Conservation (phyloP, 257 asterid genomes). For the Rubia yunnanensis region DNA sequence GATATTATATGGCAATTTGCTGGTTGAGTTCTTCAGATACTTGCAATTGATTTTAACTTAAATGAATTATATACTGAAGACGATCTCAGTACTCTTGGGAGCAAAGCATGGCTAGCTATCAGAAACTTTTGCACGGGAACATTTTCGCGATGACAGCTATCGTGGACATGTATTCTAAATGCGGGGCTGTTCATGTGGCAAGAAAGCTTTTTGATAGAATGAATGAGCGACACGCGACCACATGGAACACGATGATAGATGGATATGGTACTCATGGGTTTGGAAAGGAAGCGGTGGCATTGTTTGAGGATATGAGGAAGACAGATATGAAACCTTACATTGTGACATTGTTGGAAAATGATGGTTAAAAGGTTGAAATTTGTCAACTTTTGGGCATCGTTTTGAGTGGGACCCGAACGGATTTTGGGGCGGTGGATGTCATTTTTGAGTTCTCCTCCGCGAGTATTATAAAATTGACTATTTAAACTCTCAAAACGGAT, state of each 20-base stretch:
- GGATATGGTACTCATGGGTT: constrained; percentile 97
- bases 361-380: too few species aligned
- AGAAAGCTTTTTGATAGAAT: constrained; percentile 55
- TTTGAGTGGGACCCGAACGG: too few species aligned
- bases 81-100: too few species aligned
- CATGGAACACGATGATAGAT: constrained; percentile 98
- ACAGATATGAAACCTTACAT: constrained; percentile 42
- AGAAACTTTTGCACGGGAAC: constrained; percentile 45
- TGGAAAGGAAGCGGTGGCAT: constrained; percentile 54
- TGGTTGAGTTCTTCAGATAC: neutral
- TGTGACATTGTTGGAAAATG: too few species aligned
- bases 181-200: constrained; percentile 71
- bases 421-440: too few species aligned
- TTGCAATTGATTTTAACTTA: neutral
- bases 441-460: too few species aligned
- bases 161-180: constrained; percentile 86
- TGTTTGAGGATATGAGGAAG: constrained; percentile 62
- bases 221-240: constrained; percentile 62
- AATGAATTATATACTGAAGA: neutral
- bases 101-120: too few species aligned
- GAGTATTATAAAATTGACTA: too few species aligned
- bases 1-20: too few species aligned
- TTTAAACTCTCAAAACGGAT: too few species aligned
- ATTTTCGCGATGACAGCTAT: constrained; percentile 72
- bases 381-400: too few species aligned